These are phyloP conservation scores for Ascocoryne sarcoides DNA, from an alignment of 2,329 filamentous ascomycete genomes.

Conservation along the genomic window DNA sequence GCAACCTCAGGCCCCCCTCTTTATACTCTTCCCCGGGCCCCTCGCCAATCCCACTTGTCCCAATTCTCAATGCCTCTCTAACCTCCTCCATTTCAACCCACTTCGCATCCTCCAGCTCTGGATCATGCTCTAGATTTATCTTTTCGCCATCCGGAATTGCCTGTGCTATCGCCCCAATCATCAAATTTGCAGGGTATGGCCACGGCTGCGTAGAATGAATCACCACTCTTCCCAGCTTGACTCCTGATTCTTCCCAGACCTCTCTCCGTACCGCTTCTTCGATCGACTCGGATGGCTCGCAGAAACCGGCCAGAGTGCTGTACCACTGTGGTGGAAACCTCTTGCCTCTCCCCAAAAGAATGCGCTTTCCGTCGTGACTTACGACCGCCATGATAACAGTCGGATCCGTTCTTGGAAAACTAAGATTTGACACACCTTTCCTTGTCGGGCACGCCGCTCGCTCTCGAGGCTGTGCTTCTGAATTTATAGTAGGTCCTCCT, in stretches of 20 bases:
- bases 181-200: constrained; percentile 77
- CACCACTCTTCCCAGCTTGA: constrained; percentile 66
- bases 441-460: constrained; percentile 72
- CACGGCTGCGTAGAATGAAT: constrained; percentile 81
- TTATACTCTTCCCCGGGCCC: constrained; percentile 57
- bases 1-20: constrained; percentile 70
- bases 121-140: constrained; percentile 78
- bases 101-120: constrained; percentile 79
- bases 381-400: constrained; percentile 91
- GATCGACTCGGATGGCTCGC: constrained; percentile 76
- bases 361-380: constrained; percentile 59
- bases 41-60: constrained; percentile 60
- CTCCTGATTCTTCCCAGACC: constrained; percentile 80
- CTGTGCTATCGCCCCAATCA: constrained; percentile 85
- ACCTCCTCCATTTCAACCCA: constrained; percentile 85
- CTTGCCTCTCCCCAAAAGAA: constrained; percentile 74
- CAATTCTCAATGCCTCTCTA: constrained; percentile 58
- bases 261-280: constrained; percentile 78
- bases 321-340: constrained; percentile 82
- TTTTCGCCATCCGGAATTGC: constrained; percentile 70
- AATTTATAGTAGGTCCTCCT: constrained; percentile 33
- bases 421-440: constrained; percentile 79
- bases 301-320: constrained; percentile 78
- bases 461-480: constrained; percentile 34
- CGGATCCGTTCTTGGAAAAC: constrained; percentile 79